A percentile compares a stretch with the other conserved stretches of the same genome.
phyloP scores from a whole-genome alignment of 176 grass and related monocot species.

The Musa acuminata region DNA sequence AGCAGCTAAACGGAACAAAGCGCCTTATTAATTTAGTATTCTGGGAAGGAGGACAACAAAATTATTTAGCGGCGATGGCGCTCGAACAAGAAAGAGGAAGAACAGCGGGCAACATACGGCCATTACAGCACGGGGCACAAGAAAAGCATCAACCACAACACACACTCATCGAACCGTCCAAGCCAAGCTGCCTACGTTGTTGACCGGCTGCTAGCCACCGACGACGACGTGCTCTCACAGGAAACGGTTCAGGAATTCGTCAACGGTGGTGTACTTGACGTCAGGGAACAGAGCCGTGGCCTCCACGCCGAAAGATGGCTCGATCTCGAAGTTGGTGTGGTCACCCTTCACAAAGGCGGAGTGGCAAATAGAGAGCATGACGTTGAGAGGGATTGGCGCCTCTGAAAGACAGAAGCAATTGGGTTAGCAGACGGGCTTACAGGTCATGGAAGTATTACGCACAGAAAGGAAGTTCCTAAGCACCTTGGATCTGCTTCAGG shows the following conservation, averaged over 20 bases:
- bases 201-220: not conserved
- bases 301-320: conserved; percentile 47
- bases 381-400: conserved; percentile 17
- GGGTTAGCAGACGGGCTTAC: not conserved
- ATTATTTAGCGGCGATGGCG: too few relatives aligned
- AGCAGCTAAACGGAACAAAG: too few relatives aligned
- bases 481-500: conserved; percentile 6
- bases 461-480: too few relatives aligned
- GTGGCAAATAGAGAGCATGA: conserved; percentile 34
- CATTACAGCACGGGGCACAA: too few relatives aligned
- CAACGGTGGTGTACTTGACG: conserved; percentile 55
- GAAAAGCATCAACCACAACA: too few relatives aligned
- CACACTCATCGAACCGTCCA: too few relatives aligned
- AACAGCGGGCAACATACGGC: too few relatives aligned
- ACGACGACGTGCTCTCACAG: conserved; percentile 13
- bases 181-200: too few relatives aligned
- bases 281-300: conserved; percentile 57
- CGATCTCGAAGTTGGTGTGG: conserved; percentile 35
- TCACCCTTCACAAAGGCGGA: conserved; percentile 35
- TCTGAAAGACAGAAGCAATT: not conserved
- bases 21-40: too few relatives aligned
- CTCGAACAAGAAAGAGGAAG: too few relatives aligned
- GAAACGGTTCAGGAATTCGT: conserved; percentile 46
- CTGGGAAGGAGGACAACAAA: too few relatives aligned
- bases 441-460: not conserved